Base-by-base conservation (phyloP, 345 rosid species). In the Diplotaxis tenuifolia region DNA sequence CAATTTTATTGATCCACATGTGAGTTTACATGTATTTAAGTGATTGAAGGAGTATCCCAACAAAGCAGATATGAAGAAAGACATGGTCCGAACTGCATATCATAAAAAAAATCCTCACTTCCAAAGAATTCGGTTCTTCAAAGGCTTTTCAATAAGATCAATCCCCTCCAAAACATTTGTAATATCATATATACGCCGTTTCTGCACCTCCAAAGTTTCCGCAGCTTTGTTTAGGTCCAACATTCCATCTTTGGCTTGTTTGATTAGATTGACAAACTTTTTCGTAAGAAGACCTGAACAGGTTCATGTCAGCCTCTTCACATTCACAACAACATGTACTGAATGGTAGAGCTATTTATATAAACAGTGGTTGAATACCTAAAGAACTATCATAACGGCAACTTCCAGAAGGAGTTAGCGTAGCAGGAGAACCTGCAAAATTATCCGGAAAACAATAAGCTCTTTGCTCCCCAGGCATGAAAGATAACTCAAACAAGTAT, bases 121-220 rank as follows among this genome's bases (percentile, higher is more conserved):
- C 98, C 98, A 94, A 61, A 69, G 89, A 68, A 94, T 91, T 79
- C 85, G 85, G 82, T 91, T 94, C 83, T 91, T 94, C 31, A 91
- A 82, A 76, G 87, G 93, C 87, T 94, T 94, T 82, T 94, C 97
- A 67, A 94, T 91, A 25, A 94, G 95, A 80, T 89, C 97, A 68
- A 94, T 89, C 81, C 98, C 98, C 83, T 94, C 98, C 88, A 94
- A 77, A 62, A 94, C 98, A 82, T 94, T 94, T 42, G 98, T 94
- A 79, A 94, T 94, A 82, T 94, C 98, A 45, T 94, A 94, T 80
- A 94, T 94, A 81, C 98, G 91, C 76, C 96, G 84, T 83, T 94
- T 91, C 71, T 94, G 97, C 67, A 94, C 98, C 87, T 91, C 89
- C 80, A 94, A 84, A 56, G 87, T 88, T 81, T 88, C 96, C 3